Evolutionary conservation across 805 yeast species (phyloP).

Genomic region (Suhomyces tanzawaensis): DNA sequence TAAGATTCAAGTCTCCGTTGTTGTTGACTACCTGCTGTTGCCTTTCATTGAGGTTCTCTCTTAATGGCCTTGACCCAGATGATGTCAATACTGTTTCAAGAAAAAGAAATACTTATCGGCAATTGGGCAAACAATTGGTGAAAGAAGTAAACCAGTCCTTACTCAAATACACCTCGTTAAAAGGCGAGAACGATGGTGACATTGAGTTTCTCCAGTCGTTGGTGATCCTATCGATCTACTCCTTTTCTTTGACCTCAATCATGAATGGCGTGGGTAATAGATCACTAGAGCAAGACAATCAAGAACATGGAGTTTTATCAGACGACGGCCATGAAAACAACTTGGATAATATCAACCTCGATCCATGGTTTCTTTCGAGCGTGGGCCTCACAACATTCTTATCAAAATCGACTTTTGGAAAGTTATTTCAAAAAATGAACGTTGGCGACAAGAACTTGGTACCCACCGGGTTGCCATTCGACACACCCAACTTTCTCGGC

Average conservation of each 20-base stretch:
- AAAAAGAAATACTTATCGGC: slow-evolving; percentile 33
- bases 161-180: slow-evolving; percentile 28
- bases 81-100: slow-evolving; percentile 17
- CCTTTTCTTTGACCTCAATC: slow-evolving; percentile 54
- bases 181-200: slow-evolving; percentile 20
- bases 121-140: slow-evolving; percentile 46
- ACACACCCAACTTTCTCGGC: not conserved
- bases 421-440: slow-evolving; percentile 21
- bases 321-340: slow-evolving; percentile 8
- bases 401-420: slow-evolving; percentile 48
- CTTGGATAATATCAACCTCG: slow-evolving; percentile 48
- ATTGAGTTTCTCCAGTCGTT: slow-evolving; percentile 68
- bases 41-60: slow-evolving; percentile 53
- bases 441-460: not conserved
- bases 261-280: slow-evolving; percentile 11
- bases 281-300: slow-evolving; percentile 4
- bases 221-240: slow-evolving; percentile 63
- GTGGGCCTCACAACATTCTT: slow-evolving; percentile 63
- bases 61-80: slow-evolving; percentile 20
- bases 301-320: slow-evolving; percentile 9
- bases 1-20: slow-evolving; percentile 54
- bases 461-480: not conserved
- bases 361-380: slow-evolving; percentile 69
- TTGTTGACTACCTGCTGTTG: slow-evolving; percentile 67
- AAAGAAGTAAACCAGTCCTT: slow-evolving; percentile 48